Conservation (phyloP, 257 asterid species). For the Solanum lignicaule region DNA sequence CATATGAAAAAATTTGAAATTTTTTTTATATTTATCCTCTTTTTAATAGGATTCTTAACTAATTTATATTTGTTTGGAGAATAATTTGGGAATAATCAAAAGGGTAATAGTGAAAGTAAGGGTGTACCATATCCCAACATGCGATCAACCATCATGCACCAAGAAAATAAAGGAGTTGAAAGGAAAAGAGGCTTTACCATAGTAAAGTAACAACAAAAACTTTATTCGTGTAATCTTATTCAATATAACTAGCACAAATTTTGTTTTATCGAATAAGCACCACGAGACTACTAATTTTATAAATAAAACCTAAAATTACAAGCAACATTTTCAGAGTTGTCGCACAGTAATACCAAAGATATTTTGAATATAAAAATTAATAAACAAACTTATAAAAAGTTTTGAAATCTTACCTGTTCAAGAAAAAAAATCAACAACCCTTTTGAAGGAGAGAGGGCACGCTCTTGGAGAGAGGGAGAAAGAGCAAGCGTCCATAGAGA, state of each 20-base stretch:
- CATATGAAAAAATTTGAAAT: background rate
- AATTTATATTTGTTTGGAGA: background rate
- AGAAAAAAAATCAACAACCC: background rate
- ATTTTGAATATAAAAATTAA: no score
- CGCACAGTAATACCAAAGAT: background rate
- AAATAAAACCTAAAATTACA: background rate
- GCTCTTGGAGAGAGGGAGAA: background rate
- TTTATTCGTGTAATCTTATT: no score
- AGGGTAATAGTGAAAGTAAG: background rate
- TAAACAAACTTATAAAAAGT: background rate
- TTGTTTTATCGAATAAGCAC: background rate
- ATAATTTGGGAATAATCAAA: background rate
- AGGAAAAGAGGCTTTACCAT: background rate
- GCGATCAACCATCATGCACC: background rate
- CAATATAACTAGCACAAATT: background rate
- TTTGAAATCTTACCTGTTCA: background rate
- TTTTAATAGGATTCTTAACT: background rate
- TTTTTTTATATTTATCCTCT: background rate
- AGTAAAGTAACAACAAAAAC: background rate
- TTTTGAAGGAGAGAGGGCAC: background rate
- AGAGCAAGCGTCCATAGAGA: background rate
- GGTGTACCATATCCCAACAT: background rate
- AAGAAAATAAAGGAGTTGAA: background rate
- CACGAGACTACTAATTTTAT: background rate
- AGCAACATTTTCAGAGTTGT: background rate